A percentile compares a stretch with the other conserved stretches of the same genome.
phyloP scores from a whole-genome alignment of 2,329 filamentous ascomycete genomes.

The Cladosporium austrohemisphaericum region DNA sequence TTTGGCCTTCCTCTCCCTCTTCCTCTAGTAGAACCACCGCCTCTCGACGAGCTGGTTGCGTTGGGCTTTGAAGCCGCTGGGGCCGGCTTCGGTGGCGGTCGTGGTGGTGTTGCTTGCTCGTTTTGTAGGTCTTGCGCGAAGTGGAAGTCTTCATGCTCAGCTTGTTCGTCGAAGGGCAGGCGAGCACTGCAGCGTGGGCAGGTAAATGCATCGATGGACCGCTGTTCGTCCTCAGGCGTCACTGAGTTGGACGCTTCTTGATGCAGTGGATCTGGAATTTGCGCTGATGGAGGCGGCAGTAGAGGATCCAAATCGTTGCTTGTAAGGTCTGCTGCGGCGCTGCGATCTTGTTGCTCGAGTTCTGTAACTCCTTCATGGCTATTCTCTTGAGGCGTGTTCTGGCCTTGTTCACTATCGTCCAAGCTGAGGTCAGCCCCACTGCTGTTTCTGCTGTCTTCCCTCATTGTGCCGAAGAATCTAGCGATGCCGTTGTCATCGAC shows the following conservation, averaged over 20 bases:
- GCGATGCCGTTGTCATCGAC: constrained; percentile 34
- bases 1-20: constrained; percentile 37
- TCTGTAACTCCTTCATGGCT: too few species aligned
- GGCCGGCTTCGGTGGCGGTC: constrained; percentile 22
- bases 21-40: constrained; percentile 20
- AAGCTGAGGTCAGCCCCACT: constrained; percentile 14
- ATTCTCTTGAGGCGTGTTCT: constrained; percentile 1
- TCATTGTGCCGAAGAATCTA: constrained; percentile 32
- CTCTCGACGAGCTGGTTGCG: constrained; percentile 23
- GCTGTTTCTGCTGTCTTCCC: constrained; percentile 22
- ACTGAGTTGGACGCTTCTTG: neutral
- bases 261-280: neutral
- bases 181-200: constrained; percentile 63
- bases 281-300: constrained; percentile 22
- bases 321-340: too few species aligned
- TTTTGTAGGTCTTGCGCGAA: constrained; percentile 82
- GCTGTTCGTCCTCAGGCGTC: too few species aligned
- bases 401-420: neutral
- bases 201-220: constrained; percentile 41
- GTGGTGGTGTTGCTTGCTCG: constrained; percentile 46
- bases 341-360: too few species aligned
- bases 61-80: constrained; percentile 16
- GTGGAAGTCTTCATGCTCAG: constrained; percentile 90
- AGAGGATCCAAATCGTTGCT: constrained; percentile 14
- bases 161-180: constrained; percentile 57